Evolutionary conservation across 2,329 filamentous ascomycete genomes (phyloP), one percentile per base, ranked within the genome.

Genomic region (Harringtonia lauricola): DNA sequence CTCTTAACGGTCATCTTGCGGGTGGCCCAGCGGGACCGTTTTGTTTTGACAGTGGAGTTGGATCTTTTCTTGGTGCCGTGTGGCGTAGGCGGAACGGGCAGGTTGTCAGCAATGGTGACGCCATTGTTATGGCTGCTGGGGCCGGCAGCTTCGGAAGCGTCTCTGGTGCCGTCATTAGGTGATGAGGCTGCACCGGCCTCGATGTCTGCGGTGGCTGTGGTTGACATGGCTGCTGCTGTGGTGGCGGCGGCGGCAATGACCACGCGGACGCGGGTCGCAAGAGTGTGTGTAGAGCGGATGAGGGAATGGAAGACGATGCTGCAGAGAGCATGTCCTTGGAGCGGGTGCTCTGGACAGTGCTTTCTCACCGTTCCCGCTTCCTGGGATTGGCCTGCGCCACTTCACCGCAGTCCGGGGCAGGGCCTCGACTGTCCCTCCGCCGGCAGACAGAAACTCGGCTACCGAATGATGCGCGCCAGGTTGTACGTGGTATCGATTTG

Each of bases 11-110:
- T 80, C 62, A 85, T 77, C 60, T 87, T 86, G 57, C 89, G 86
- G n/a, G 92, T 96, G 17, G 92, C 90, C 92, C 92, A 96, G 79
- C 92, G 76, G 62, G 92, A 81, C 58, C 89, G 76, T 59, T 90
- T 87, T 19, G 81, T 83, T 44, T 59, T 54, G 41, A 41, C 18
- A 2, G 34, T 29, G 2, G 41, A 28, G 22, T 46, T 36, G 26
- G 44, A 42, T 24, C 41, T 12, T 12, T n/a, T 35, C 10, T 37
- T n/a, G 9, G 30, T 12, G 26, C 36, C 22, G 30, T 36, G 35
- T 21, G 24, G 17, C 12, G 10, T 40, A 18, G 44, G 37, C n/a
- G 64, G 62, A 41, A 50, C 43, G 24, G 50, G 52, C 21, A 46
- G 44, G 40, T 49, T 50, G 31, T 54, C 52, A 45, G 53, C 51